These are phyloP conservation scores for Tetraselmis chui DNA, from an alignment of 139 green algal genomes.

Conservation along the genomic window DNA sequence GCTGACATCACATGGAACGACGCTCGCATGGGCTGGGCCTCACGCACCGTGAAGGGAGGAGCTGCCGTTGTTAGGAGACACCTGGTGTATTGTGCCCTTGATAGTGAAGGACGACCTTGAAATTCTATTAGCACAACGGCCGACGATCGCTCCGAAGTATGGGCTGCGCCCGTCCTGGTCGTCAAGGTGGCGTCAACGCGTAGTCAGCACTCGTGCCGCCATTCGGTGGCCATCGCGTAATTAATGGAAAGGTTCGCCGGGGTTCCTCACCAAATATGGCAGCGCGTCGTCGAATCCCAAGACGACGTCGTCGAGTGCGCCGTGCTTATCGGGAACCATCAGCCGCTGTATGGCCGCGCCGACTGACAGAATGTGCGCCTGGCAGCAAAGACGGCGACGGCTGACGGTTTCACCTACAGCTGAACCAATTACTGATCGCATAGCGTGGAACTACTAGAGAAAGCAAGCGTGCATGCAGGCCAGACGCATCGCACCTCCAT, in stretches of 20 bases:
- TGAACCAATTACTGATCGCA: neutral
- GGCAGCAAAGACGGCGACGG: neutral
- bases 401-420: neutral
- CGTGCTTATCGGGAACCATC: conserved; percentile 41
- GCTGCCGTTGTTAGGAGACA: conserved; percentile 64
- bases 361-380: conserved; percentile 46
- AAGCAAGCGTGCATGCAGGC: neutral
- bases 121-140: conserved; percentile 88
- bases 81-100: conserved; percentile 53
- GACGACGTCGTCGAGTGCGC: conserved; percentile 52
- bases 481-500: neutral
- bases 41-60: conserved; percentile 76
- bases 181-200: no score
- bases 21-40: no score
- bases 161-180: conserved; percentile 18
- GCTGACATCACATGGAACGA: no score
- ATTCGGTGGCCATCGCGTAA: neutral
- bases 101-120: conserved; percentile 63
- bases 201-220: no score
- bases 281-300: conserved; percentile 57
- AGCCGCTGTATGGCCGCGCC: conserved; percentile 61
- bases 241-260: no score
- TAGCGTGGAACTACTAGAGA: neutral
- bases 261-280: conserved; percentile 50
- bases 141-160: conserved; percentile 88